Base-by-base conservation (phyloP, 2,329 filamentous ascomycete species). In the Penicillium sumatraense region DNA sequence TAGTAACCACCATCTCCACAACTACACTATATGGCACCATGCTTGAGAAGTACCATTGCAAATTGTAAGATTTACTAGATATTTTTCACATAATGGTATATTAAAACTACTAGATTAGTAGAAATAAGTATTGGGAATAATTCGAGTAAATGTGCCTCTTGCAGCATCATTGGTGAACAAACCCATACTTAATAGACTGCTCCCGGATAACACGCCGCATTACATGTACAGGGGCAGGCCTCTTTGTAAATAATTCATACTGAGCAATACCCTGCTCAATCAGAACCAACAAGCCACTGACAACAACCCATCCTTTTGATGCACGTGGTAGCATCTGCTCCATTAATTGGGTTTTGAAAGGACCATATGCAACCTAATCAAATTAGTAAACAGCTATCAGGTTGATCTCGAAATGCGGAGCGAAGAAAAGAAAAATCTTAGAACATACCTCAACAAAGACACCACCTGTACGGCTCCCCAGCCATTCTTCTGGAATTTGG, bases 241-340 rank as follows among this genome's bases (percentile, higher is more conserved):
- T 42, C 23, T 53, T 48, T 1, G 63, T 68, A 35, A 68, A 64
- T 2, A 68, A 46, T 41, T 68, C 62, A 35, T 61, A 67, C 35
- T 68, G 66, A 9, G 60, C 61, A 47, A 66, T 57, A 14, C 62
- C 65, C 40, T 68, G 66, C 38, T 66, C 61, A 20, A 64, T 16
- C 9, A 68, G 33, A 5, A 67, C 55, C 10, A 48, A 52, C 13
- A 63, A 35, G 5, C 65, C 65, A 57, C 65, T 63, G 4, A 66
- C 62, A 8, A 67, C 50, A 1, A 63, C 54, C 66, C 66, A 68
- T 6, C 65, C 65, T 29, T 52, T 49, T 5, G 48, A 51, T 36
- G 48, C 33, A 14, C 54, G 51, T 2, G 45, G 38, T 5, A 51
- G 29, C 40, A 65, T 59, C 33, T 59, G 54, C 11, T 53, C 46